Evolutionary conservation across 176 grass and related monocot genomes (phyloP), one percentile per base, ranked within the genome.

Genomic region (Triticum turgidum): DNA sequence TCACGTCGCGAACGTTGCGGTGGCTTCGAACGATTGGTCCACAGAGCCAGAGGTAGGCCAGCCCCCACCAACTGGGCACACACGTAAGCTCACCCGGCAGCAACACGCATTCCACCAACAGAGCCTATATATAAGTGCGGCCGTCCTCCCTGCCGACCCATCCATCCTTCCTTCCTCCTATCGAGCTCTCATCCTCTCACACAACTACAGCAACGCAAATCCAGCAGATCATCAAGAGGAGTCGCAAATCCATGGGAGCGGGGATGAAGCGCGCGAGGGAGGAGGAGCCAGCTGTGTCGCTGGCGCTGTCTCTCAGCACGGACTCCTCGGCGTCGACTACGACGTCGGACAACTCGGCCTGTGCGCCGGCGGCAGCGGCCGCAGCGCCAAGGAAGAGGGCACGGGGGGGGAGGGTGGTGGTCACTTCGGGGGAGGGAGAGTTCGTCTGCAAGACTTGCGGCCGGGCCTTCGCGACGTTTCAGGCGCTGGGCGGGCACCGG

Each of bases 401-500:
- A 56, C 61, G 79, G 41, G 42, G 83, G 27, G 58, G 87, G 34
- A 45, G 66, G 2, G 32, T 79, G 32, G 89, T 67, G 66, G 74
- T 75, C 0, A 67, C 86, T 11, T 87, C 89, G 0, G 84, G 83
- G 7, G 78, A 90, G 0, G 92, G 92, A 0, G 86, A 91, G 3
- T 94, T 89, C 86, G 86, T 91, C 1, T 94, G 92, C 61, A 91
- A 61, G 86, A 87, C 92, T 0, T 91, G 92, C 80, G 6, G 5
- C 52, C 86, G 86, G 0, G 88, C 89, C 34, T 94, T 94, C 82
- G n/a, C 63, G 0, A 33, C 92, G 5, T 94, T 94, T 61, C 92
- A 94, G 79, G 89, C 86, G 51, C 87, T 94, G 0, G 92, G 92
- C 11, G 89, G 92, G 0, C 92, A 91, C 83, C 86, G 83, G 3